A percentile compares a stretch with the other conserved stretches of the same genome.
These are phyloP conservation scores for Mycena vitilis DNA, from an alignment of 768 basidiomycete genomes.

Conservation along the genomic window DNA sequence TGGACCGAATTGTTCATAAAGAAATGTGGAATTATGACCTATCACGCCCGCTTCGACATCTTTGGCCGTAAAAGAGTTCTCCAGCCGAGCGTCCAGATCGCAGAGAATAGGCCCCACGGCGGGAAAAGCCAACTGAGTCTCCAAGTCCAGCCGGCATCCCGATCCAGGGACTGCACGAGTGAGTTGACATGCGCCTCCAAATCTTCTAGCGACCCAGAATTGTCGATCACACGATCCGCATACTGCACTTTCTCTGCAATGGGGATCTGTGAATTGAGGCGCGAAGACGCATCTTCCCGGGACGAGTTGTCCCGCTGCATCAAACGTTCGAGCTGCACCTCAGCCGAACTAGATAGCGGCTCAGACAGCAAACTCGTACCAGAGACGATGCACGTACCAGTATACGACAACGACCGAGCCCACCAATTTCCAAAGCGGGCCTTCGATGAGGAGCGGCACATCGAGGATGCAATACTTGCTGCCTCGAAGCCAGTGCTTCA, in stretches of 20 bases:
- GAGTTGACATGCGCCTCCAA: conserved; percentile 66
- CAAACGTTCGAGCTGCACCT: conserved; percentile 86
- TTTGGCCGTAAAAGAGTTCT: conserved; percentile 29
- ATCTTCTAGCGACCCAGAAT: conserved; percentile 81
- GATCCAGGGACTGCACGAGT: conserved; percentile 57
- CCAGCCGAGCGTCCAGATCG: conserved; percentile 44
- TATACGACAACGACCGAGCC: conserved; percentile 90
- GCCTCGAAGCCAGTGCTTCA: conserved; percentile 81
- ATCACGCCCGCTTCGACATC: conserved; percentile 26
- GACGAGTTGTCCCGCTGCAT: conserved; percentile 79
- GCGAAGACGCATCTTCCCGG: conserved; percentile 73
- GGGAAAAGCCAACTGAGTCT: conserved; percentile 72
- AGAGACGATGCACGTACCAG: conserved; percentile 66
- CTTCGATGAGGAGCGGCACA: conserved; percentile 92
- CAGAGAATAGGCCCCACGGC: conserved; percentile 63
- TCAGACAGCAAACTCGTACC: neutral
- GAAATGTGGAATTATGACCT: no score
- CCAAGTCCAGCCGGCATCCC: conserved; percentile 68
- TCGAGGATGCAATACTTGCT: conserved; percentile 86
- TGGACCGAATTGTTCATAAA: no score
- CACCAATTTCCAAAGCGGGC: conserved; percentile 85
- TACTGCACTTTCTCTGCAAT: conserved; percentile 84
- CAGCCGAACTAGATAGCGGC: conserved; percentile 68
- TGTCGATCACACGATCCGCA: conserved; percentile 90
- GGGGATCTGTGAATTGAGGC: conserved; percentile 85